Evolutionary conservation across 352 stramenopile genomes (phyloP), one percentile per base, ranked within the genome.

Genomic region (Elongisporangium prolatum): DNA sequence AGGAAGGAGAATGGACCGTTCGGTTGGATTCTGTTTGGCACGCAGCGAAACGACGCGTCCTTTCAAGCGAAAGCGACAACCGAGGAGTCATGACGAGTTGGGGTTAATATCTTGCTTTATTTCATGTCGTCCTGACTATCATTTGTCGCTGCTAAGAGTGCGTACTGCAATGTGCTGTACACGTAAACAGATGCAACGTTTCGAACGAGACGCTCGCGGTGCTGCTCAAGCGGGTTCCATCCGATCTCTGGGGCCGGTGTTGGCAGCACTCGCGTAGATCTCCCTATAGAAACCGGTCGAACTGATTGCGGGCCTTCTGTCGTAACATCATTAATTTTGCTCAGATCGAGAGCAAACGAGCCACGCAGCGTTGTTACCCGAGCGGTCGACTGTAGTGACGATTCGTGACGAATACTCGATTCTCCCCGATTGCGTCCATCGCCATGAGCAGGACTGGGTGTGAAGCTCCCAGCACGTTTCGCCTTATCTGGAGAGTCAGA

Each of bases 141-240:
- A 18, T 50, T 57, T 21, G 21, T 38, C 14, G 44, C 52, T 49
- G 65, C 61, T 3, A 68, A 52, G 9, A 71, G 25, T 8, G 54
- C 60, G 47, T 67, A 70, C 47, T 70, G 59, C 13, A 70, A 40
- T 9, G 56, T 60, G 17, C 40, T 54, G 51, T 59, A 64, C 20
- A 67, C 64, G 34, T 67, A 67, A 2, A 71, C 50, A 6, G 64
- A 67, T 8, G 50, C 56, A 4, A 67, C 64, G 40, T 67, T 71
- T 34, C 44, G 59, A 3, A 71, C 56, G 24, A 67, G 40, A 50
- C 59, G 54, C n/a, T 28, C 21, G 52, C 51, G 60, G 22, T 71
- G 60, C 18, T 64, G 56, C 7, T 24, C 48, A 1, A 71, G 59
- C 6, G 63, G 63, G 48, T 68, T 44, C 61, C 56, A 68, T 10